A percentile compares a stretch with the other conserved stretches of the same genome.
These are phyloP conservation scores for Vitis riparia DNA, from an alignment of 164 flowering plant species.

Conservation along the genomic window DNA sequence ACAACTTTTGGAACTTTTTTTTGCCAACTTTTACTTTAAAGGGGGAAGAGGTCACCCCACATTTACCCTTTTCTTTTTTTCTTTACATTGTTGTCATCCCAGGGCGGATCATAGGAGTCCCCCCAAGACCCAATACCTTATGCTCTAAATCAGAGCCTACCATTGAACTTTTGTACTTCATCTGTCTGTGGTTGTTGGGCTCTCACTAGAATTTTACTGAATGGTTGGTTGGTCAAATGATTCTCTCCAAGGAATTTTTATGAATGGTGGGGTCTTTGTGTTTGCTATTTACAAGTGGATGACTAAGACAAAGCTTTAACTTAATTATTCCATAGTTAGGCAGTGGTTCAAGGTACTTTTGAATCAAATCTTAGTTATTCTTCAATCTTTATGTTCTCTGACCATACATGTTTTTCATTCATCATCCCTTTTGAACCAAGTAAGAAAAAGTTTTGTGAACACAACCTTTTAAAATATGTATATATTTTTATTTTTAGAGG, in stretches of 20 bases:
- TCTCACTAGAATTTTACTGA: slow-evolving; percentile 1
- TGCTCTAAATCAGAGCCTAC: slow-evolving; percentile 13
- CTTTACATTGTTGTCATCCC: slow-evolving; percentile 14
- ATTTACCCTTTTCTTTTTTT: slow-evolving; percentile 2
- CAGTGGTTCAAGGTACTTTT: too few species aligned
- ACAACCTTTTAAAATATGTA: too few species aligned
- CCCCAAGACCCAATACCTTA: slow-evolving; percentile 3
- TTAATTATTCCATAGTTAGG: background rate
- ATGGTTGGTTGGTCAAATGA: slow-evolving; percentile 17
- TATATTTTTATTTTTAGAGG: too few species aligned
- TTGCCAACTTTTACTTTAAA: background rate
- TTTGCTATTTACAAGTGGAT: background rate
- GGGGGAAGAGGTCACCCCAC: background rate
- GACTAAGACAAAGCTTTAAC: background rate
- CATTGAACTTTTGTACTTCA: slow-evolving; percentile 10
- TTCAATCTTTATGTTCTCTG: too few species aligned
- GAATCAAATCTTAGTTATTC: too few species aligned
- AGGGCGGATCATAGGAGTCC: slow-evolving; percentile 6
- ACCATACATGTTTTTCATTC: too few species aligned
- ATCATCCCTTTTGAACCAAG: too few species aligned
- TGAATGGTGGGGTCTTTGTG: slow-evolving; percentile 10
- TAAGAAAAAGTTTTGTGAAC: too few species aligned
- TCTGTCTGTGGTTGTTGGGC: background rate
- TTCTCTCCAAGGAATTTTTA: slow-evolving; percentile 8
- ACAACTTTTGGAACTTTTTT: background rate